Conservation (phyloP, 2,329 filamentous ascomycete genomes). For the Teratosphaeria epicoccoides region DNA sequence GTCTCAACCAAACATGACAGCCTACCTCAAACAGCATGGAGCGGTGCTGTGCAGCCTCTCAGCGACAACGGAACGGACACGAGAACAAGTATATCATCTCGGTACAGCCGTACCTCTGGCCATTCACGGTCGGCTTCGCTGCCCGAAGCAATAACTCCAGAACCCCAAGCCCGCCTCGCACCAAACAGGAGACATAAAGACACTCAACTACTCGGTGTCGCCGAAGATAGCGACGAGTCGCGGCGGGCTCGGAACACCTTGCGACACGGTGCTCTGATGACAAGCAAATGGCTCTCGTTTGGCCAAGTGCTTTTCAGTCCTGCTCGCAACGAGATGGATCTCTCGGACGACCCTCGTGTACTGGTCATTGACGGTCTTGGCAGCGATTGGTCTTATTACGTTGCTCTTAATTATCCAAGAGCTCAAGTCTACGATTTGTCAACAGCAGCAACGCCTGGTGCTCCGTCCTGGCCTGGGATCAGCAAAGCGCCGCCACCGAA, state of each 20-base stretch:
- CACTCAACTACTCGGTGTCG: constrained; percentile 45
- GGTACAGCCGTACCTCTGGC: constrained; percentile 17
- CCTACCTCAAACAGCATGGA: constrained; percentile 4
- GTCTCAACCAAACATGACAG: constrained; percentile 11
- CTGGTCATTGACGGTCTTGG: constrained; percentile 74
- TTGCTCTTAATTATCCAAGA: constrained; percentile 65
- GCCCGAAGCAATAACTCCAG: constrained; percentile 14
- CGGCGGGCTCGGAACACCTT: constrained; percentile 53
- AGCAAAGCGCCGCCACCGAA: constrained; percentile 39
- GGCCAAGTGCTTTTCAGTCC: constrained; percentile 76
- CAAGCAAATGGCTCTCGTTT: constrained; percentile 80
- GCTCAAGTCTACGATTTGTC: constrained; percentile 66
- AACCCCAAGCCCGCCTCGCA: constrained; percentile 12
- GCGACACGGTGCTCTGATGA: constrained; percentile 69
- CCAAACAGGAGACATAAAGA: constrained; percentile 33
- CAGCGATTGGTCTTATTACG: constrained; percentile 86
- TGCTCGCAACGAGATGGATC: constrained; percentile 57
- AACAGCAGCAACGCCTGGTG: constrained; percentile 17
- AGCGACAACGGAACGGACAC: constrained; percentile 4
- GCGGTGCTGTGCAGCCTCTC: not conserved
- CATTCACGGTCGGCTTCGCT: constrained; percentile 22
- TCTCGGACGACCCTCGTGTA: constrained; percentile 51
- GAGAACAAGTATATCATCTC: constrained; percentile 13
- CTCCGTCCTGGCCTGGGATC: constrained; percentile 13
- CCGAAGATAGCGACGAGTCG: constrained; percentile 23